These are phyloP conservation scores for Neurospora hispaniola DNA, from an alignment of 495 filamentous ascomycete genomes.

Conservation along the genomic window DNA sequence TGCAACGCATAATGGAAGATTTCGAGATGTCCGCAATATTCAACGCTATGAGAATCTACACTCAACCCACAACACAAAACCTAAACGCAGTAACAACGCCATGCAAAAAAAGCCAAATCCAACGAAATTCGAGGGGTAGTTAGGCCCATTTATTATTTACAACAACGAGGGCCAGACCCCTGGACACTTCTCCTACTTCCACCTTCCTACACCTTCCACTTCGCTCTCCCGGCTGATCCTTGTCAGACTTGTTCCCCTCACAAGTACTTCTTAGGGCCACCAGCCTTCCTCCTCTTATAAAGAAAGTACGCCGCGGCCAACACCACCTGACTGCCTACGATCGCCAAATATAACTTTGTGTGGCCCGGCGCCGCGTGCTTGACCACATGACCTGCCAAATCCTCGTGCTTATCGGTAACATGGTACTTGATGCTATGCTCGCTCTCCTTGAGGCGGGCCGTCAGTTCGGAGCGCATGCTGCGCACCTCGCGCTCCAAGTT, in stretches of 20 bases:
- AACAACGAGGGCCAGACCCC: background rate
- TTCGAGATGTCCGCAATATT: no score
- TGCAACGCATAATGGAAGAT: no score
- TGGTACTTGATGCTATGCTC: constrained; percentile 62
- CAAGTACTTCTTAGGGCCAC: constrained; percentile 81
- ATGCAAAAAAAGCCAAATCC: background rate
- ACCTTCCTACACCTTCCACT: background rate
- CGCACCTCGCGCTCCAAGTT: constrained; percentile 59
- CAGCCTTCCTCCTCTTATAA: constrained; percentile 71
- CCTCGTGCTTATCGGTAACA: constrained; percentile 61
- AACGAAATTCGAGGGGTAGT: background rate
- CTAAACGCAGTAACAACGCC: background rate
- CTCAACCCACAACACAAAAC: background rate
- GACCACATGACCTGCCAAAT: constrained; percentile 47
- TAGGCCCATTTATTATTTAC: constrained; percentile 9
- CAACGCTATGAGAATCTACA: background rate
- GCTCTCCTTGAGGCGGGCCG: constrained; percentile 50
- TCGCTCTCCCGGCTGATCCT: background rate
- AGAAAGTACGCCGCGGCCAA: constrained; percentile 57
- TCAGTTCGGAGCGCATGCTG: constrained; percentile 34
- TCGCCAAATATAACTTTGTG: constrained; percentile 59
- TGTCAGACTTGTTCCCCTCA: constrained; percentile 21
- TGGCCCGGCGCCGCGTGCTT: constrained; percentile 51
- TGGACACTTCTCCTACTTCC: background rate
- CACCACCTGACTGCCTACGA: constrained; percentile 67